phyloP scores from a whole-genome alignment of 495 filamentous ascomycete species.

The Aeminium ludgeri region DNA sequence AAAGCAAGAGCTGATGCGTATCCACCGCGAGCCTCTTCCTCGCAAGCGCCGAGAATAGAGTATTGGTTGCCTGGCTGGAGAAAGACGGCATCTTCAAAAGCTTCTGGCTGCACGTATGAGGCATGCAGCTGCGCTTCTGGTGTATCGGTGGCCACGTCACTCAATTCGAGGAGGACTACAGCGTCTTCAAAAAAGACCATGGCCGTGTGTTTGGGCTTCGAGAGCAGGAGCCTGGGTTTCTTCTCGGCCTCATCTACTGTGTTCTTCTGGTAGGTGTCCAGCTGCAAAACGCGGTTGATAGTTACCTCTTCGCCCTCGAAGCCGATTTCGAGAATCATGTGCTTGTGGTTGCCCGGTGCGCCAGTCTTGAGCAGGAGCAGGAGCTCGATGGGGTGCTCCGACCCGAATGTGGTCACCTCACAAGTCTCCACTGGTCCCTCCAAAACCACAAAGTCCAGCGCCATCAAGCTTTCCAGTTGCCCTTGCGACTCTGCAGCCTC shows the following conservation, averaged over 20 bases:
- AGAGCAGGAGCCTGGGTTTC: conserved; percentile 58
- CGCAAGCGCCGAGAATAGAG: conserved; percentile 37
- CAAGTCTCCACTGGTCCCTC: conserved; percentile 13
- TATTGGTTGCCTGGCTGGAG: conserved; percentile 49
- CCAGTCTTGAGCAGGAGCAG: conserved; percentile 15
- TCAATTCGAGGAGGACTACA: conserved; percentile 57
- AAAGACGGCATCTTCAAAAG: conserved; percentile 72
- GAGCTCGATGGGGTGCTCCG: conserved; percentile 9
- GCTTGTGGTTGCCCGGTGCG: conserved; percentile 11
- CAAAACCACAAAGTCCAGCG: conserved; percentile 31
- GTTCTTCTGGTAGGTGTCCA: conserved; percentile 41
- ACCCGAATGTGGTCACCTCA: conserved; percentile 16
- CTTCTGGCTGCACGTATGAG: conserved; percentile 36
- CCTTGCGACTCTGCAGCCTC: conserved; percentile 6
- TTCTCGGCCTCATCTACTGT: conserved; percentile 22
- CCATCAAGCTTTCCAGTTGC: conserved; percentile 19
- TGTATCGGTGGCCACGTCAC: conserved; percentile 34
- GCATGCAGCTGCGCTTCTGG: conserved; percentile 57
- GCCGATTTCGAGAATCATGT: conserved; percentile 27
- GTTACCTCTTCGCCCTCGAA: conserved; percentile 16
- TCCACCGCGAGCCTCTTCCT: conserved; percentile 26
- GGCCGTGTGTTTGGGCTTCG: conserved; percentile 59
- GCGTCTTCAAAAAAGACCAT: conserved; percentile 64
- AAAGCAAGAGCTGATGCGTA: conserved; percentile 53
- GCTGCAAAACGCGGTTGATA: conserved; percentile 39